Conservation (phyloP, 768 basidiomycete genomes). For the Trametes punicea region DNA sequence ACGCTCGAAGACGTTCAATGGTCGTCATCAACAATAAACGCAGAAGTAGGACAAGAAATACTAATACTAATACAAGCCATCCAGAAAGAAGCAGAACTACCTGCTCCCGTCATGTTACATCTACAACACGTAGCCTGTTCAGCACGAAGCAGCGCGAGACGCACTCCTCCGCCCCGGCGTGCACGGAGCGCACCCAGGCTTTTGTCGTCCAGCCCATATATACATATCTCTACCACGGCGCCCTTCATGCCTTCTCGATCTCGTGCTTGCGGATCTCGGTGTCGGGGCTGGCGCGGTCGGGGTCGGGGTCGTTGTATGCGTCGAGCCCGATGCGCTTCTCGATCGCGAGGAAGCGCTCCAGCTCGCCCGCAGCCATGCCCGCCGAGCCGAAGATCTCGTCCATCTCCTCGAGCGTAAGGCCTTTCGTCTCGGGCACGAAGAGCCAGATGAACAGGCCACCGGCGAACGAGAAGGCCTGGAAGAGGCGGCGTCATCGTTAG, state of each 20-base stretch:
- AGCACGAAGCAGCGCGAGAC: background rate
- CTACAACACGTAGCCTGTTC: background rate
- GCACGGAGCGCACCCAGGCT: background rate
- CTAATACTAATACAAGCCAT: background rate
- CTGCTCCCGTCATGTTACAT: background rate
- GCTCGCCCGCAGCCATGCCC: slow-evolving; percentile 56
- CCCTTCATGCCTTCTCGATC: slow-evolving; percentile 12
- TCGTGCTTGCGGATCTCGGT: slow-evolving; percentile 9
- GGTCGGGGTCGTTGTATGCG: slow-evolving; percentile 26
- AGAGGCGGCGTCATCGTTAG: background rate
- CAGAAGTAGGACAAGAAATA: background rate
- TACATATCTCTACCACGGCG: background rate
- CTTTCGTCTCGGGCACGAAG: slow-evolving; percentile 74
- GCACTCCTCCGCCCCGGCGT: no score
- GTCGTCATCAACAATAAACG: background rate
- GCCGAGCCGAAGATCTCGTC: slow-evolving; percentile 70
- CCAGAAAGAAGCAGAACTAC: background rate
- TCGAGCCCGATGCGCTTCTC: slow-evolving; percentile 62
- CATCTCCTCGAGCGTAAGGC: slow-evolving; percentile 73
- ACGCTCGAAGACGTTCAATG: background rate
- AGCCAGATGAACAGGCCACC: slow-evolving; percentile 66
- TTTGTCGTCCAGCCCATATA: no score
- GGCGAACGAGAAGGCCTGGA: slow-evolving; percentile 60
- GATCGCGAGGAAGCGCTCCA: slow-evolving; percentile 46
- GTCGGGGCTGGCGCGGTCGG: slow-evolving; percentile 4